Evolutionary conservation across 1,284 basidiomycete genomes (phyloP).

Genomic region (Puccinia hordei): DNA sequence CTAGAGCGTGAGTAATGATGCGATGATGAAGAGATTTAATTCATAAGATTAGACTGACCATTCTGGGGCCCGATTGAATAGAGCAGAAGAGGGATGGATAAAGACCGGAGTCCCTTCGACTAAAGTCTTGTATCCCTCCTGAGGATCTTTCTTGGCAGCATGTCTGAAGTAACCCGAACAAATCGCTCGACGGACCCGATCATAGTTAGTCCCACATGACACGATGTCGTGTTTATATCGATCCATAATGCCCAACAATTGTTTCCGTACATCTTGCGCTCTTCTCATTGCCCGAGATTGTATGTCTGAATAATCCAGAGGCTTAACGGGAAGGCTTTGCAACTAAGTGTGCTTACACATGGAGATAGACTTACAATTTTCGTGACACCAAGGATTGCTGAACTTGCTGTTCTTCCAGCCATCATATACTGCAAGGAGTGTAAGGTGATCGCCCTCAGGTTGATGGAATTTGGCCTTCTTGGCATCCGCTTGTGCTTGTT

Average conservation of each 20-base stretch:
- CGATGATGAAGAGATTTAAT: not conserved
- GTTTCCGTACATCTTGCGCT: conserved; percentile 97
- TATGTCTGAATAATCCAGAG: conserved; percentile 61
- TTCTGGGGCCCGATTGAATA: conserved; percentile 89
- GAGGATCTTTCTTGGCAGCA: conserved; percentile 89
- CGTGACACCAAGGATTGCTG: conserved; percentile 61
- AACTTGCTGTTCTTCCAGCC: conserved; percentile 96
- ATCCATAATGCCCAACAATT: conserved; percentile 98
- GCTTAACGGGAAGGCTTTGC: not conserved
- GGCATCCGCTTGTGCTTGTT: conserved; percentile 96
- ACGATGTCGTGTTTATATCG: conserved; percentile 96
- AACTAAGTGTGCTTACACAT: too few species aligned
- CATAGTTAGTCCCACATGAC: conserved; percentile 87
- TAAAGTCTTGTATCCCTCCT: conserved; percentile 78
- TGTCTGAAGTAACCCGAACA: conserved; percentile 95
- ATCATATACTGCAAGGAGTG: conserved; percentile 93
- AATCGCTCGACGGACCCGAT: conserved; percentile 88
- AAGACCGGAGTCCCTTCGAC: conserved; percentile 94
- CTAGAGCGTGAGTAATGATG: not conserved
- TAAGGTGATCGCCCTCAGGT: conserved; percentile 95
- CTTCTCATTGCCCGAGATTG: conserved; percentile 94
- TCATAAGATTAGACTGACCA: conserved; percentile 61
- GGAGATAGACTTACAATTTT: conserved; percentile 39
- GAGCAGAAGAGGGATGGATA: conserved; percentile 92
- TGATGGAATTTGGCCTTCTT: conserved; percentile 98